Evolutionary conservation across 1,284 basidiomycete species (phyloP), one percentile per base, ranked within the genome.

Genomic region (Fomitopsis betulina): DNA sequence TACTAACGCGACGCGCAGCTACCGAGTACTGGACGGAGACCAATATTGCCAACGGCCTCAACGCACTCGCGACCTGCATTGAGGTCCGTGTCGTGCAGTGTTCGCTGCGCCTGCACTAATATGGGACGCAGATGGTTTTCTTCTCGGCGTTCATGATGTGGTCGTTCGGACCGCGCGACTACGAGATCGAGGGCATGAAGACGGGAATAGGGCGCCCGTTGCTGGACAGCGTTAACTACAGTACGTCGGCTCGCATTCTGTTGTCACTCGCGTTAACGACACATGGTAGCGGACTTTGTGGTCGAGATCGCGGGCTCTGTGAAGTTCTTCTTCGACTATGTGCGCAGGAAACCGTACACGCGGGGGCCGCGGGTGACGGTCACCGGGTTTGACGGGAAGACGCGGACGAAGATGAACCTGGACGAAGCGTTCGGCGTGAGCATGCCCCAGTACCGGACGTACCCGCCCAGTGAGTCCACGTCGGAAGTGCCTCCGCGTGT

Each of bases 11-110:
- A 43, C 38, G 32, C 60, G 65, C 68, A 83, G 88, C 73, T 21
- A 92, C 90, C 0, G 49, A 82, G 57, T 93, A 87, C 67, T 95
- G 93, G 94, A 89, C 89, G 2, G 74, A 75, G 56, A 85, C 85
- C 2, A 92, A 92, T 65, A 82, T 96, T 56, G 81, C 91, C 1
- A 83, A 96, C 62, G 94, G 94, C 0, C 71, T 96, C 37, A 90
- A 86, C 60, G 92, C 94, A 0, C 78, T 96, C 15, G 76, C 88
- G 13, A 93, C 85, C 15, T 91, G 89, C 62, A 83, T 94, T 49
- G 94, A 96, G 80, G 89, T 90, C 60, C 25, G 56, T n/a, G n/a
- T 4, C n/a, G 23, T 17, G 6, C 43, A 13, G 19, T 39, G 15
- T 43, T 19, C 33, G 38, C 7, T n/a, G 37, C 17, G 13, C 19